Evolutionary conservation across 371 early-diverging fungal genomes (phyloP), one percentile per base, ranked within the genome.

Genomic region (Neoconidiobolus thromboides): DNA sequence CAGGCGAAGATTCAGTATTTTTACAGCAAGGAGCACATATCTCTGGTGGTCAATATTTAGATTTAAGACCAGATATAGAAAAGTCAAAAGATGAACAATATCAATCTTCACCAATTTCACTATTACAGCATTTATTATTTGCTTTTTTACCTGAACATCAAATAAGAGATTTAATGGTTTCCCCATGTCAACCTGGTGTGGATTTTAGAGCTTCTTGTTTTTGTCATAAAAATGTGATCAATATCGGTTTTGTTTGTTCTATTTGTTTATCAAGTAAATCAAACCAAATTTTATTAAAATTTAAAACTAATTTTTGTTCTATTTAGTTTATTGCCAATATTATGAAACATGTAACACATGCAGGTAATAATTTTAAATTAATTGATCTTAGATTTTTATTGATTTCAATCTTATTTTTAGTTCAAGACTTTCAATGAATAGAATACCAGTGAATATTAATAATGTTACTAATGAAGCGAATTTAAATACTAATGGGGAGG

Each of bases 151-250:
- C 93, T 0, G 92, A 91, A 64, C 73, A 80, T 42, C 77, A 75
- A 62, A 75, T 84, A 3, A 79, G 92, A 39, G 76, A 73, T 2
- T 75, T 76, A 10, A 68, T 93, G 0, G 79, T 76, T 50, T 64
- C 87, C 15, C 93, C 92, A 0, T 77, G 74, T 26, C 80, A 83
- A 55, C 85, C 83, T 54, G 76, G 85, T 51, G 87, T 94, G 0
- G 95, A 97, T 70, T 94, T 91, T 63, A 71, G 95, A 37, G 92
- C 97, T 0, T 87, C 94, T 0, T 97, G 97, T 64, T 95, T 97
- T 62, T 96, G 97, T 67, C 97, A 96, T 70, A 87, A 86, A 65
- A 78, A 77, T 51, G 83, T 91, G 58, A 83, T 93, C 1, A 87
- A 91, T 63, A 78, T 92, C 53, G 97, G 92, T 0, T 93, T 78